These are phyloP conservation scores for Saksenaea oblongispora DNA, from an alignment of 371 early-diverging fungal species.

Conservation along the genomic window DNA sequence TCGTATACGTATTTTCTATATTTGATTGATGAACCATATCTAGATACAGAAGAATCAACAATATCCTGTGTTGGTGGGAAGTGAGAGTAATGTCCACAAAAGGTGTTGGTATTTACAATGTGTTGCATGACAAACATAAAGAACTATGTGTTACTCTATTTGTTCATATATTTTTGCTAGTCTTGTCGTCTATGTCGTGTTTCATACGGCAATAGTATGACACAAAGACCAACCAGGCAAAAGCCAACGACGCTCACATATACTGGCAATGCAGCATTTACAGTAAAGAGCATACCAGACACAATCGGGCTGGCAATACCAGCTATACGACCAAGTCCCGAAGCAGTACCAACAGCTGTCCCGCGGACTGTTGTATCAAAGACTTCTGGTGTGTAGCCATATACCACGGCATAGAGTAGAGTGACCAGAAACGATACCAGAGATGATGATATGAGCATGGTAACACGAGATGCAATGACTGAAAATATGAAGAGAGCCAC, in stretches of 20 bases:
- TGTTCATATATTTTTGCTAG: not conserved
- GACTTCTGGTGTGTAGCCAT: constrained; percentile 90
- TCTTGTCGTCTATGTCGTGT: constrained; percentile 34
- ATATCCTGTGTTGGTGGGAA: too few species aligned
- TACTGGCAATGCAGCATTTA: constrained; percentile 63
- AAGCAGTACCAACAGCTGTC: constrained; percentile 80
- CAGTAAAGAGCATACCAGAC: constrained; percentile 63
- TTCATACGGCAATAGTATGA: constrained; percentile 72
- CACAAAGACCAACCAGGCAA: constrained; percentile 59
- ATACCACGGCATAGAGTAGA: constrained; percentile 81
- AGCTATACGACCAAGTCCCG: constrained; percentile 74
- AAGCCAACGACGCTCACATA: constrained; percentile 69
- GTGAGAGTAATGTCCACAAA: not conserved
- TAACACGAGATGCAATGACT: constrained; percentile 42
- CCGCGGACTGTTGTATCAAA: constrained; percentile 79
- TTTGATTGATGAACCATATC: too few species aligned
- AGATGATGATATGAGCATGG: constrained; percentile 67
- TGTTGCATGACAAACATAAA: not conserved
- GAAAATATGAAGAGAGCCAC: constrained; percentile 70
- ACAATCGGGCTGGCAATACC: constrained; percentile 79
- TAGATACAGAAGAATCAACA: too few species aligned
- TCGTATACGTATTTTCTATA: too few species aligned
- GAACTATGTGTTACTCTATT: not conserved
- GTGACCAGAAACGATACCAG: constrained; percentile 73
- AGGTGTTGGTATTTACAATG: not conserved